phyloP scores from a whole-genome alignment of 352 stramenopile genomes.

The Globisporangium canariense region DNA sequence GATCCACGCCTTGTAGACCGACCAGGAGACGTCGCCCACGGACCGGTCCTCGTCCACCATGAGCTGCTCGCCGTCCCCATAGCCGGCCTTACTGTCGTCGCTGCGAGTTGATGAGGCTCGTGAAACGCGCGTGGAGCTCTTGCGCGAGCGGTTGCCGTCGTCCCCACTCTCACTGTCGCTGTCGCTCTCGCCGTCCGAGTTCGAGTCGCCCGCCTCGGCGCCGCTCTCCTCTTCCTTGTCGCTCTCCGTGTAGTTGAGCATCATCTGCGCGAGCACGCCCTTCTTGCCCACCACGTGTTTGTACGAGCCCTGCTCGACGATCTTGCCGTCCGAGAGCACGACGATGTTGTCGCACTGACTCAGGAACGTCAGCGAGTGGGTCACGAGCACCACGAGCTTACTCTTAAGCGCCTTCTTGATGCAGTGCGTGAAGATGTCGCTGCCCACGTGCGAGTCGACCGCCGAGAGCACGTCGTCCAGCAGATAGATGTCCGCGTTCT shows the following conservation, averaged over 20 bases:
- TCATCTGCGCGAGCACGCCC: slow-evolving; percentile 51
- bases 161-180: slow-evolving; percentile 30
- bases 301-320: slow-evolving; percentile 59
- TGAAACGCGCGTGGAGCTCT: slow-evolving; percentile 32
- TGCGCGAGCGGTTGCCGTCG: slow-evolving; percentile 18
- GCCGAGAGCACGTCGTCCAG: slow-evolving; percentile 94
- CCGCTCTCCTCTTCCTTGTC: slow-evolving; percentile 43
- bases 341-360: slow-evolving; percentile 60
- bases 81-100: slow-evolving; percentile 35
- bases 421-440: slow-evolving; percentile 88
- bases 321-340: slow-evolving; percentile 49
- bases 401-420: slow-evolving; percentile 49
- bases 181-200: slow-evolving; percentile 19
- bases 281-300: slow-evolving; percentile 56
- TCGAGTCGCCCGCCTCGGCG: slow-evolving; percentile 3
- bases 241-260: slow-evolving; percentile 60
- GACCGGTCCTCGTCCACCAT: slow-evolving; percentile 75
- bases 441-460: slow-evolving; percentile 94
- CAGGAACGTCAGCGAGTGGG: slow-evolving; percentile 62
- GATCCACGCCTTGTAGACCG: slow-evolving; percentile 64
- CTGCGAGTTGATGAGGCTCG: slow-evolving; percentile 55
- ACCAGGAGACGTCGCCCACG: slow-evolving; percentile 67
- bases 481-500: slow-evolving; percentile 85
- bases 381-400: slow-evolving; percentile 85
- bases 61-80: slow-evolving; percentile 33